Conservation (phyloP, 805 yeast genomes). For the Saccharomyces mikatae region DNA sequence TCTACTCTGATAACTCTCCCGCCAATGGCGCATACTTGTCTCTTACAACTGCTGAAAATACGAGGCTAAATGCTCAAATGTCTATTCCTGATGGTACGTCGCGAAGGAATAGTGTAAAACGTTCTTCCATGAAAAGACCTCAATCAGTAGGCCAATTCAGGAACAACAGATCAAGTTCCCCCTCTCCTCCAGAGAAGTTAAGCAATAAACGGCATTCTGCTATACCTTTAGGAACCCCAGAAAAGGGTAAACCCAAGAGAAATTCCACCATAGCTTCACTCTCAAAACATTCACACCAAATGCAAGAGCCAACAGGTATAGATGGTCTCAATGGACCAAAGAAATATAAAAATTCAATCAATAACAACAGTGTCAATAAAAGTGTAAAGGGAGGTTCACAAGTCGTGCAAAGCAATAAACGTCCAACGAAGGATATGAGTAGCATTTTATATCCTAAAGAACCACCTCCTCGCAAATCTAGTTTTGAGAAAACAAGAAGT, state of each 20-base stretch:
- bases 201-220: background rate
- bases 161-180: background rate
- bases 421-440: slow-evolving; percentile 6
- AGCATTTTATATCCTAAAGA: slow-evolving; percentile 31
- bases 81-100: slow-evolving; percentile 25
- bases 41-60: slow-evolving; percentile 70
- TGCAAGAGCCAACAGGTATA: slow-evolving; percentile 1
- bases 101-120: slow-evolving; percentile 5
- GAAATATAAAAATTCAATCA: background rate
- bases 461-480: slow-evolving; percentile 40
- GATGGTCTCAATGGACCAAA: background rate
- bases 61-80: slow-evolving; percentile 59
- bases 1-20: slow-evolving; percentile 26
- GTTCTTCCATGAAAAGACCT: background rate
- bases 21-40: slow-evolving; percentile 61
- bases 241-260: slow-evolving; percentile 16
- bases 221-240: background rate
- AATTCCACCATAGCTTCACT: background rate
- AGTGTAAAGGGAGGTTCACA: slow-evolving; percentile 17
- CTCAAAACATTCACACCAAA: slow-evolving; percentile 3
- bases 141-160: background rate
- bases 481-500: slow-evolving; percentile 45
- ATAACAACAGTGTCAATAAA: slow-evolving; percentile 4
- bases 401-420: background rate
- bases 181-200: background rate